Evolutionary conservation across 495 filamentous ascomycete genomes (phyloP).

Genomic region (Corynascus novoguineensis): DNA sequence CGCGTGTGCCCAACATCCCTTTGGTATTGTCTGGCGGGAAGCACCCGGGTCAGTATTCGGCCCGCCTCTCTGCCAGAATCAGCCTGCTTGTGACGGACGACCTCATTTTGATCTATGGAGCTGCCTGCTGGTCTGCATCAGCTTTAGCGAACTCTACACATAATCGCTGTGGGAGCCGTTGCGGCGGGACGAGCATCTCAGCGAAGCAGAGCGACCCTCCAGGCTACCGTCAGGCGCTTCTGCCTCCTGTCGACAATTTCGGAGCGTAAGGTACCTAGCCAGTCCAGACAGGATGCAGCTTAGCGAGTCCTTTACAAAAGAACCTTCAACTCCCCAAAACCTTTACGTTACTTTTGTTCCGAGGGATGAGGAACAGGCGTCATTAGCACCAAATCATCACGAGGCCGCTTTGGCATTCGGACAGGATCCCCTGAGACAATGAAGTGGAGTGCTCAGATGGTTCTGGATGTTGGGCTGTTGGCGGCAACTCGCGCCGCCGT

Average conservation of each 20-base stretch:
- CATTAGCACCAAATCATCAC: not conserved
- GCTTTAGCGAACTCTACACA: not conserved
- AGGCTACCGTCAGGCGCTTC: not conserved
- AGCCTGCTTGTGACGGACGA: too few relatives aligned
- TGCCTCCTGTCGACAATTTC: not conserved
- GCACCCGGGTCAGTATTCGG: too few relatives aligned
- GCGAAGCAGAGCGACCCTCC: not conserved
- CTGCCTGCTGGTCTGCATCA: not conserved
- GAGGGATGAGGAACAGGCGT: not conserved
- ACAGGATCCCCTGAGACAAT: not conserved
- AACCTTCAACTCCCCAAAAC: not conserved
- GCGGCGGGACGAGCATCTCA: not conserved
- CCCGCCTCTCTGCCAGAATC: too few relatives aligned
- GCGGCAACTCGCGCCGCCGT: not conserved
- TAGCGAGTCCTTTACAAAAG: not conserved
- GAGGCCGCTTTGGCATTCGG: not conserved
- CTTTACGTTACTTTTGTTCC: not conserved
- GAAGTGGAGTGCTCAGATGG: not conserved
- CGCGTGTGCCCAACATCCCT: too few relatives aligned
- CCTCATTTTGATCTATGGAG: not conserved
- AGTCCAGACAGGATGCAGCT: not conserved
- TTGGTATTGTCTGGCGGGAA: too few relatives aligned
- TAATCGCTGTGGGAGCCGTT: not conserved
- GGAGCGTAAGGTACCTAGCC: too few relatives aligned
- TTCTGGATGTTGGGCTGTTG: not conserved